These are phyloP conservation scores for Lanmaoa rubissima DNA, from an alignment of 768 basidiomycete species.

Conservation along the genomic window DNA sequence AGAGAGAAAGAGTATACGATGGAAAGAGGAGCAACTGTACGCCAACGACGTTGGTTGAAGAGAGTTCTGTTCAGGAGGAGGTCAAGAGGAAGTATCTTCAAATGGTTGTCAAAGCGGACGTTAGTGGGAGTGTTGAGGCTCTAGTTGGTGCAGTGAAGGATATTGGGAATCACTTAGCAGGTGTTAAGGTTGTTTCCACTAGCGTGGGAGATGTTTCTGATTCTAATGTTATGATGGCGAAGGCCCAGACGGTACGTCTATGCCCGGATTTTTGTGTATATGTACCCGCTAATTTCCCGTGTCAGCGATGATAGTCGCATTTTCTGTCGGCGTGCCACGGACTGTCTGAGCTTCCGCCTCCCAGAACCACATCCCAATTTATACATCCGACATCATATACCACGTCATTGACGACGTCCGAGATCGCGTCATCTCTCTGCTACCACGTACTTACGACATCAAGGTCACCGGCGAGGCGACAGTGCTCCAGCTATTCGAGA, in stretches of 20 bases:
- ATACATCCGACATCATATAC: slow-evolving; percentile 86
- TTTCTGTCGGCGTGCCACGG: slow-evolving; percentile 77
- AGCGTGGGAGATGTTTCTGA: slow-evolving; percentile 89
- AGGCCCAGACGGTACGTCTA: slow-evolving; percentile 70
- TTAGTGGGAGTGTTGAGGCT: slow-evolving; percentile 97
- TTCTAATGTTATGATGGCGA: slow-evolving; percentile 88
- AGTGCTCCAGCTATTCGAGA: slow-evolving; percentile 84
- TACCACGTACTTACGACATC: slow-evolving; percentile 80
- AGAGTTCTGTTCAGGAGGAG: slow-evolving; percentile 14
- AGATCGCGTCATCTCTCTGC: slow-evolving; percentile 61
- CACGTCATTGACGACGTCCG: slow-evolving; percentile 87
- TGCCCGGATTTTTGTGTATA: neutral
- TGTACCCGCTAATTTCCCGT: slow-evolving; percentile 1
- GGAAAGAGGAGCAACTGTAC: slow-evolving; percentile 5
- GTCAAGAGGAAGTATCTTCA: slow-evolving; percentile 59
- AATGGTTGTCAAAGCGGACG: slow-evolving; percentile 89
- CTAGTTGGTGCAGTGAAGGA: slow-evolving; percentile 79
- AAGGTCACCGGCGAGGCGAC: slow-evolving; percentile 85
- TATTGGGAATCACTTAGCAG: slow-evolving; percentile 87
- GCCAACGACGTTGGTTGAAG: neutral
- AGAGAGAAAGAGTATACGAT: neutral
- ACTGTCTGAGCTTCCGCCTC: slow-evolving; percentile 63
- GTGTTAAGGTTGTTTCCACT: slow-evolving; percentile 74
- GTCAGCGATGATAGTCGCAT: slow-evolving; percentile 80
- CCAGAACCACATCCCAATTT: slow-evolving; percentile 63